Evolutionary conservation across 1,139 yeast genomes (phyloP), one percentile per base, ranked within the genome.

Genomic region (Yamadazyma membranifaciens): DNA sequence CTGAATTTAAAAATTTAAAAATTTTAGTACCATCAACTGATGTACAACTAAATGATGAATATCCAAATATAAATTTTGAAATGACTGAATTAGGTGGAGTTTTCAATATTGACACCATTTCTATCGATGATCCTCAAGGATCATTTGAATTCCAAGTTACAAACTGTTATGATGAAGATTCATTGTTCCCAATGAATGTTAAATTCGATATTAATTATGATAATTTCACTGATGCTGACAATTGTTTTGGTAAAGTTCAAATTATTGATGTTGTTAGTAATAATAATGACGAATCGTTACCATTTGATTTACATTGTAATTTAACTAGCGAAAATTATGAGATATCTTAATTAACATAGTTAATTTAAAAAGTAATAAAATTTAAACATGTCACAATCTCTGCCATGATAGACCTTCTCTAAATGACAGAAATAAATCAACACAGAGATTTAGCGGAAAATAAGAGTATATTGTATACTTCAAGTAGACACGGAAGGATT

Each of bases 121-220:
- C 69, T 11, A 59, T 74, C 14, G 79, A 76, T 37, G 73, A 74
- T 28, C 72, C 83, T 13, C 73, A 78, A 36, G 96, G 95, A 17
- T 80, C 89, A 31, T 83, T 92, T 61, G 95, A 87, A 59, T 83
- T 91, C 58, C 63, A 82, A 11, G 80, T 89, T 45, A 20, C 26
- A 9, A 38, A 38, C 31, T 36, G 40, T 11, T 84, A 83, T 49
- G 81, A 79, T 45, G 98, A 92, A 62, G 96, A 89, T 48, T 77
- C 83, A 15, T 73, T 92, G 56, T 91, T 89, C 86, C 98, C 98
- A 47, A 81, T 92, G 75, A 80, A 80, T 51, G 76, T 87, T 31
- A 63, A 67, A 41, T 81, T 83, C 59, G 66, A 65, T 35, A 43
- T 61, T 30, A 52, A 54, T 31, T 62, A 60, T 42, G 57, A 61